Evolutionary conservation across 805 yeast genomes (phyloP).

Genomic region (Wickerhamomyces pijperi): DNA sequence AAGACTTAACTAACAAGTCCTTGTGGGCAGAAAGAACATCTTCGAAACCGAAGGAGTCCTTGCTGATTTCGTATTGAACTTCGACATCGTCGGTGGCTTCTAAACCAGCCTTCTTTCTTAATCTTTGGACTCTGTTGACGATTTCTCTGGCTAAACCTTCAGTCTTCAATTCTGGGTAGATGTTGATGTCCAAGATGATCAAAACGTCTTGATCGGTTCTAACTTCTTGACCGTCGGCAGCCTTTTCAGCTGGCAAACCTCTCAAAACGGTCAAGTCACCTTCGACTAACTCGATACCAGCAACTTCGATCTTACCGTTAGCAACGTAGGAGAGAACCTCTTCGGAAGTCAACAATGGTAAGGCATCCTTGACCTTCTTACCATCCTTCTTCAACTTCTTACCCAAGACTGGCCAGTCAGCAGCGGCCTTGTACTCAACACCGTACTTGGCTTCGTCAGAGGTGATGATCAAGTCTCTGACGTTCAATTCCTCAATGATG

Average conservation of each 20-base stretch:
- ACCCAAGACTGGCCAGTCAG: slow-evolving; percentile 98
- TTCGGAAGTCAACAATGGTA: slow-evolving; percentile 70
- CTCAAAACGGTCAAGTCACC: slow-evolving; percentile 89
- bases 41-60: slow-evolving; percentile 54
- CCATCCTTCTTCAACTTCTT: slow-evolving; percentile 93
- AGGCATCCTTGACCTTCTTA: slow-evolving; percentile 86
- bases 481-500: slow-evolving; percentile 84
- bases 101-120: slow-evolving; percentile 92
- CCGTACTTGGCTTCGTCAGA: slow-evolving; percentile 86
- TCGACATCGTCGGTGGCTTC: slow-evolving; percentile 90
- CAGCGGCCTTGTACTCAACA: slow-evolving; percentile 87
- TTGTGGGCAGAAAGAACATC: slow-evolving; percentile 51
- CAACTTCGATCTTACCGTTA: slow-evolving; percentile 71
- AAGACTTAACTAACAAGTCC: slow-evolving; percentile 63
- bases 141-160: slow-evolving; percentile 97
- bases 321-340: slow-evolving; percentile 70
- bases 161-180: slow-evolving; percentile 78
- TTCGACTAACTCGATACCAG: slow-evolving; percentile 74
- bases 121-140: slow-evolving; percentile 92
- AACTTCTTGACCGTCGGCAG: slow-evolving; percentile 66
- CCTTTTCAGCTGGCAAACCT: slow-evolving; percentile 64
- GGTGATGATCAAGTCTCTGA: slow-evolving; percentile 79
- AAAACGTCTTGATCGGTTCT: slow-evolving; percentile 86
- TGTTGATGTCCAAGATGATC: slow-evolving; percentile 76
- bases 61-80: slow-evolving; percentile 64